Evolutionary conservation across 495 filamentous ascomycete genomes (phyloP).

Genomic region (Talaromyces proteolyticus): DNA sequence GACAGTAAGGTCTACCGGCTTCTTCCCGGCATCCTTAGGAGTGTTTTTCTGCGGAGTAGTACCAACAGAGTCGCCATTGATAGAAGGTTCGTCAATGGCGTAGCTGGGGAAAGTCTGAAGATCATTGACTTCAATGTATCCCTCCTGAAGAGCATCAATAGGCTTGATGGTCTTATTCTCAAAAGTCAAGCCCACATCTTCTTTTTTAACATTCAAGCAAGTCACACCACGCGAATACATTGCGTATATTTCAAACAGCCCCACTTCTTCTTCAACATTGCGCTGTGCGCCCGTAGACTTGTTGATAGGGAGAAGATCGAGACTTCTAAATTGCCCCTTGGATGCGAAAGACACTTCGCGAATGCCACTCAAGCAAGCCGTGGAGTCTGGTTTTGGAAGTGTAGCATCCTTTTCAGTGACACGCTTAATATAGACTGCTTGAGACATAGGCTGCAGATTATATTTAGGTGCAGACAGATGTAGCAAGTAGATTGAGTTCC

Average conservation of each 20-base stretch:
- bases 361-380: conserved; percentile 92
- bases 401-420: conserved; percentile 64
- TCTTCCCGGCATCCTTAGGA: conserved; percentile 34
- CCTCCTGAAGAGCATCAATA: conserved; percentile 66
- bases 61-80: conserved; percentile 39
- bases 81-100: conserved; percentile 40
- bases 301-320: conserved; percentile 73
- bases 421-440: conserved; percentile 77
- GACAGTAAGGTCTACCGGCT: conserved; percentile 20
- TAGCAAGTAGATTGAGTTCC: conserved; percentile 95
- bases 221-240: conserved; percentile 97
- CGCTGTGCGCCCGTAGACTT: conserved; percentile 30
- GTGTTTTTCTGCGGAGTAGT: conserved; percentile 24
- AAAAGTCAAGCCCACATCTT: conserved; percentile 81
- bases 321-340: conserved; percentile 81
- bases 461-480: conserved; percentile 92
- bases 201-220: conserved; percentile 73
- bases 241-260: conserved; percentile 87
- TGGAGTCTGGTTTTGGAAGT: conserved; percentile 81
- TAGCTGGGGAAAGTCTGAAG: conserved; percentile 40
- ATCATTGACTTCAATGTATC: conserved; percentile 46
- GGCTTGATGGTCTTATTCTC: conserved; percentile 78
- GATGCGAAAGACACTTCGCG: conserved; percentile 88
- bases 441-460: conserved; percentile 68
- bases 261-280: conserved; percentile 50